Base-by-base conservation (phyloP, 2,329 filamentous ascomycete species). In the Xylariaceae sp. region DNA sequence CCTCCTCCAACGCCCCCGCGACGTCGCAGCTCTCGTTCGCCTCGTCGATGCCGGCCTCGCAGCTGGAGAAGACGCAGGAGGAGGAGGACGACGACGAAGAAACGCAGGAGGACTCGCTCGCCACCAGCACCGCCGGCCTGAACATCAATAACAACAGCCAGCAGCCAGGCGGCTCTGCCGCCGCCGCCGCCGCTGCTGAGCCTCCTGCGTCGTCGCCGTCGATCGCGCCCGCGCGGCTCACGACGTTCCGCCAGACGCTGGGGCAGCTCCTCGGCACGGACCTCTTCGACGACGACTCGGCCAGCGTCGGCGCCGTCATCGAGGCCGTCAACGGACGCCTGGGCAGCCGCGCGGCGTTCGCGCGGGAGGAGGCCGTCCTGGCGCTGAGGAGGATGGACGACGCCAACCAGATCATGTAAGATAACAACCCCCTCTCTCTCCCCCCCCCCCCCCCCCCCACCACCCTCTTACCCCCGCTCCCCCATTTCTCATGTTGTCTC, bases 341-440 rank as follows among this genome's bases (percentile, higher is more conserved):
- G 29, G 69, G 73, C 11, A 51, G 61, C 26, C 49, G 60, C 17
- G 72, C 73, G 6, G 60, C 68, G 23, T 98, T 94, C 61, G 71
- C 67, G 17, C 71, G 71, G 23, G 67, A 65, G 0, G 92, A 98
- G 60, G 86, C 83, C 1, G 64, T 82, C 37, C 75, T 80, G 57
- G 89, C 87, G 28, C 65, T 98, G 36, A 76, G 77, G 59, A 78
- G 73, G 55, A 80, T 98, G 76, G 81, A 86, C 50, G 79, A 84
- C 44, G 68, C 72, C 49, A 95, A 95, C 58, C 80, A 90, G 65
- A 80, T 98, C 54, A 98, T 98, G 89, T 90, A 67, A 75, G 84
- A 77, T 35, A n/a, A n/a, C n/a, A n/a, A n/a, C n/a, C n/a, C n/a
- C n/a, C n/a, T n/a, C n/a, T n/a, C n/a, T n/a, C n/a, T n/a, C n/a